Evolutionary conservation across 106 monocot genomes (phyloP), one percentile per base, ranked within the genome.

Genomic region (Acanthochlamys bracteata): DNA sequence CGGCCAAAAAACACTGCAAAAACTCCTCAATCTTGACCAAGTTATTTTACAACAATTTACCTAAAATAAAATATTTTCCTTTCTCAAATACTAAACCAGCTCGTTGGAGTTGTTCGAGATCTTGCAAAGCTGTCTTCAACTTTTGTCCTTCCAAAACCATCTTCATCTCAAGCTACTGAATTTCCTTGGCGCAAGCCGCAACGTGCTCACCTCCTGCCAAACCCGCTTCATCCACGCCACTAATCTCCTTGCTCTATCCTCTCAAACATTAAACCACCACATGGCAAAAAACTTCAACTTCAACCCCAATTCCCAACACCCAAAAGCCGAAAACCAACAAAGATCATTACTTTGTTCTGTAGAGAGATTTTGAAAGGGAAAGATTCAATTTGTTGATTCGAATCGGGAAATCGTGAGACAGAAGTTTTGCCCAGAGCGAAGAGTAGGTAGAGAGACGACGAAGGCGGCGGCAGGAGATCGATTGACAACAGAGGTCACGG

Each of bases 261-360:
- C 82, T 88, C 87, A 66, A 83, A 96, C 84, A 86, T 95, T 55
- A 55, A 25, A 26, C 19, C n/a, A n/a, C n/a, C n/a, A n/a, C n/a
- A n/a, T n/a, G n/a, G n/a, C n/a, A n/a, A n/a, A n/a, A 46, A 46
- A 14, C 8, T 46, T 10, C 8, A 14, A 8, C 45, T 10, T 46
- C 45, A 8, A 46, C 45, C 45, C 8, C 45, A 46, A 10, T 14
- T 21, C 22, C 24, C 65, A 55, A n/a, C n/a, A 27, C 2, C 58
- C 8, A 57, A 41, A 53, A 11, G 22, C 23, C 20, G 26, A 19
- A 16, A 21, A 68, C 20, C 14, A 17, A 15, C 42, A 3, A 47
- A n/a, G n/a, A n/a, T n/a, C n/a, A n/a, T n/a, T 76, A 89, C 93
- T 67, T 81, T 51, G 65, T 76, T 26, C 66, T 82, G 83, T 96